These are phyloP conservation scores for Cyanodermella asteris DNA, from an alignment of 2,329 filamentous ascomycete genomes.

Conservation along the genomic window DNA sequence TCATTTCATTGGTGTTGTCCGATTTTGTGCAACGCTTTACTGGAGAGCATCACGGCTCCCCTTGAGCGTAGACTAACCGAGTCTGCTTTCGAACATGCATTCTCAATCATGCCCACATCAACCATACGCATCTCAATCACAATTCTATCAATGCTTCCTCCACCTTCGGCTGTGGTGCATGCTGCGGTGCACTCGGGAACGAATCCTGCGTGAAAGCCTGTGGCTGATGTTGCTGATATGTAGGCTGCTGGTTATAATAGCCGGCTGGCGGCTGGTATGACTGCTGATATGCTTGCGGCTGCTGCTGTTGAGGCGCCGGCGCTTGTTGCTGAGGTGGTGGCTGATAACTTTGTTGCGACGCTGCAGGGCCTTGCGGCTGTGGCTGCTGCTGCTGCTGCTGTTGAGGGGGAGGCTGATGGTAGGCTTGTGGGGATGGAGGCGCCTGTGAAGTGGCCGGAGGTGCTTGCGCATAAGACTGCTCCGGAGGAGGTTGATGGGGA, in stretches of 20 bases:
- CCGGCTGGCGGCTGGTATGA: neutral
- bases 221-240: constrained; percentile 11
- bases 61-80: too few relatives aligned
- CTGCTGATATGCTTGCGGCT: constrained; percentile 9
- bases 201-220: constrained; percentile 31
- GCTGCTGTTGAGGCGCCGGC: constrained; percentile 19
- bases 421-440: constrained; percentile 18
- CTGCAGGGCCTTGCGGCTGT: constrained; percentile 19
- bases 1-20: too few relatives aligned
- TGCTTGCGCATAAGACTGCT: constrained; percentile 11
- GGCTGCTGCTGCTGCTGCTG: constrained; percentile 18
- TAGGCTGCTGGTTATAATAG: too few relatives aligned
- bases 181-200: constrained; percentile 44
- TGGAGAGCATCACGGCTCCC: too few relatives aligned
- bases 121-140: too few relatives aligned
- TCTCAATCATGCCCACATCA: too few relatives aligned
- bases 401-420: constrained; percentile 15
- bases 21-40: too few relatives aligned
- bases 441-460: constrained; percentile 14
- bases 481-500: constrained; percentile 3
- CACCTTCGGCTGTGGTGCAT: constrained; percentile 32
- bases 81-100: too few relatives aligned
- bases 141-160: constrained; percentile 70
- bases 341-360: constrained; percentile 11
- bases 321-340: constrained; percentile 23